phyloP scores from a whole-genome alignment of 768 basidiomycete genomes.

The Candolleomyces aberdarensis region DNA sequence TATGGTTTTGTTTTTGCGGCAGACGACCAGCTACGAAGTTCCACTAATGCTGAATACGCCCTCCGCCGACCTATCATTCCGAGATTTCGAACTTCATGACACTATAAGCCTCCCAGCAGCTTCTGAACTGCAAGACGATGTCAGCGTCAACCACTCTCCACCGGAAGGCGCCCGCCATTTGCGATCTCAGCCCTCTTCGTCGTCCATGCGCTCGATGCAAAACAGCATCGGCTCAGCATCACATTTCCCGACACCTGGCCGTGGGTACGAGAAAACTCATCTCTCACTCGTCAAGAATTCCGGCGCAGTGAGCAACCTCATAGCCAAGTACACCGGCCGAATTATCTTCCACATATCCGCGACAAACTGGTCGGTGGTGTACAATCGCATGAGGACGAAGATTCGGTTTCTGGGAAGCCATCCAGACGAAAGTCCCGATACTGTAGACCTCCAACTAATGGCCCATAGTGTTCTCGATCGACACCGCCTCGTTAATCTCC shows the following conservation, averaged over 20 bases:
- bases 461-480: constrained; percentile 75
- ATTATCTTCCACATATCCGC: constrained; percentile 86
- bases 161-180: constrained; percentile 17
- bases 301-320: constrained; percentile 54
- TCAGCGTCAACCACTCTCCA: neutral
- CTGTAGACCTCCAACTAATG: constrained; percentile 74
- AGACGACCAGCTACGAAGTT: constrained; percentile 56
- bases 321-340: constrained; percentile 70
- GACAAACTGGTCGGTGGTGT: constrained; percentile 82
- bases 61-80: constrained; percentile 61
- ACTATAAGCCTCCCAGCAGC: constrained; percentile 18
- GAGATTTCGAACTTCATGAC: constrained; percentile 68
- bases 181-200: constrained; percentile 41
- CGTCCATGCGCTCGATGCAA: constrained; percentile 34
- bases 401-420: constrained; percentile 60
- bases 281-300: constrained; percentile 55
- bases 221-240: constrained; percentile 38
- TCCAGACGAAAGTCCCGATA: constrained; percentile 48
- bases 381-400: constrained; percentile 63
- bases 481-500: constrained; percentile 59
- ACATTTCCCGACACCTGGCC: constrained; percentile 34
- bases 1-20: constrained; percentile 78
- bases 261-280: constrained; percentile 60
- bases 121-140: neutral
- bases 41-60: constrained; percentile 55